Percentiles rank a stretch among this genome's conserved stretches.
Evolutionary conservation across 2,329 filamentous ascomycete genomes (phyloP).

Genomic region (Hortaea werneckii): DNA sequence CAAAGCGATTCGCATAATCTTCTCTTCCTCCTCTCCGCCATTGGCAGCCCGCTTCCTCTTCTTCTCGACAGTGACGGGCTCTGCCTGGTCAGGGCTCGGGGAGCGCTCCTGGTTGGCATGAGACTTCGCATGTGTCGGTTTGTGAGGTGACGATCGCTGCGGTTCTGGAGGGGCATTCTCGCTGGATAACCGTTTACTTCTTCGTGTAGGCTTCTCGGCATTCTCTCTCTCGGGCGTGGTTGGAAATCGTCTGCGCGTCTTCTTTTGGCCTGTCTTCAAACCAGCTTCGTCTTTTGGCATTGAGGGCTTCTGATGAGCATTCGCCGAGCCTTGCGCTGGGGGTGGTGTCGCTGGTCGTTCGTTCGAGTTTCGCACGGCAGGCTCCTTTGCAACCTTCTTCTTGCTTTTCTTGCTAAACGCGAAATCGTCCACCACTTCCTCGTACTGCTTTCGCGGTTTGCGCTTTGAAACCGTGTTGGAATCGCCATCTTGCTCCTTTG

Average conservation of each 20-base stretch:
- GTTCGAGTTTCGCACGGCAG: slow-evolving; percentile 12
- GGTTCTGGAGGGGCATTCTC: slow-evolving; percentile 28
- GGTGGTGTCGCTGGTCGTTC: slow-evolving; percentile 1
- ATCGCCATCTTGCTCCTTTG: slow-evolving; percentile 22
- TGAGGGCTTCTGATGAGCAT: too few species aligned
- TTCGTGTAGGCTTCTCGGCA: slow-evolving; percentile 24
- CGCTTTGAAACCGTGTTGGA: slow-evolving; percentile 26
- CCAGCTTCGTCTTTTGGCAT: slow-evolving; percentile 11
- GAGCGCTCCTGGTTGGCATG: slow-evolving; percentile 18
- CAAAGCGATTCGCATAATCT: slow-evolving; percentile 61
- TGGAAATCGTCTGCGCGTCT: slow-evolving; percentile 23
- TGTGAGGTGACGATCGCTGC: slow-evolving; percentile 15
- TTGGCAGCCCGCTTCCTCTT: slow-evolving; percentile 25
- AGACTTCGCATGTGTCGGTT: slow-evolving; percentile 15
- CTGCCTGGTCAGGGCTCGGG: slow-evolving; percentile 20
- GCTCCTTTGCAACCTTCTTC: slow-evolving; percentile 24
- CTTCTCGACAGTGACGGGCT: slow-evolving; percentile 29
- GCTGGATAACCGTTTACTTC: slow-evolving; percentile 37
- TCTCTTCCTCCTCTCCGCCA: slow-evolving; percentile 17
- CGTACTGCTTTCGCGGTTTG: slow-evolving; percentile 24
- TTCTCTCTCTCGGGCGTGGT: slow-evolving; percentile 25
- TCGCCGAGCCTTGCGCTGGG: neutral
- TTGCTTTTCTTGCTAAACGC: slow-evolving; percentile 34
- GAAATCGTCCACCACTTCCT: slow-evolving; percentile 40
- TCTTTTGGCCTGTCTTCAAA: slow-evolving; percentile 20